Evolutionary conservation across 2,329 filamentous ascomycete genomes (phyloP).

Genomic region (Passalora sequoiae): DNA sequence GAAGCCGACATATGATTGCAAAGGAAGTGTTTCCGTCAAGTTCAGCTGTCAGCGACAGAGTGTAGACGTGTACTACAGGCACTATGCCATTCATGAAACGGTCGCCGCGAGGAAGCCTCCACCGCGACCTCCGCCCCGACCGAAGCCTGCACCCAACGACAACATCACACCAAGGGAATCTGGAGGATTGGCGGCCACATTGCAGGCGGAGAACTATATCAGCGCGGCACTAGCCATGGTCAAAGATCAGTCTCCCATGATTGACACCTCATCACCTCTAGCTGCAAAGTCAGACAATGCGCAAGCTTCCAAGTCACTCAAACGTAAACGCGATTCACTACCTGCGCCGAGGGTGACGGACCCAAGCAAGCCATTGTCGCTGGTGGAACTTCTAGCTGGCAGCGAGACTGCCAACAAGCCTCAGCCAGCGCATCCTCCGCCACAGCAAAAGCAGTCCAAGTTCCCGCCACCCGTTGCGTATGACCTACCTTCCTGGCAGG

Average conservation of each 20-base stretch:
- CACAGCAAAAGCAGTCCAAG: constrained; percentile 5
- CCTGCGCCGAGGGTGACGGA: constrained; percentile 2
- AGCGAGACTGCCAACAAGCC: constrained; percentile 20
- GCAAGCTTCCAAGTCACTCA: constrained; percentile 15
- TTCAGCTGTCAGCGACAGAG: constrained; percentile 41
- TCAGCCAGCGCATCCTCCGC: constrained; percentile 1
- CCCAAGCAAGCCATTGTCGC: constrained; percentile 22
- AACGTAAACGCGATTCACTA: constrained; percentile 24
- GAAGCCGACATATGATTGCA: constrained; percentile 48
- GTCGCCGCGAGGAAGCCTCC: constrained; percentile 42
- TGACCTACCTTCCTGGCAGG: constrained; percentile 27
- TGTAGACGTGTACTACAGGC: constrained; percentile 45
- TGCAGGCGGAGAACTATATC: constrained; percentile 15
- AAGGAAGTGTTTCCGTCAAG: constrained; percentile 45
- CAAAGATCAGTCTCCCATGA: constrained; percentile 4
- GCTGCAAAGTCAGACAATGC: constrained; percentile 4
- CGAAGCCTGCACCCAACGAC: background rate
- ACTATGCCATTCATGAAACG: constrained; percentile 44
- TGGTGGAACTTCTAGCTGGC: constrained; percentile 27
- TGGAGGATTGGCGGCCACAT: constrained; percentile 17
- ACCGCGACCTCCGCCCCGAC: constrained; percentile 26
- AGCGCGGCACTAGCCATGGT: constrained; percentile 11
- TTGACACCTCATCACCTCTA: background rate
- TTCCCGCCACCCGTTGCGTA: constrained; percentile 22
- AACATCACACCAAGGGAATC: constrained; percentile 7